Base-by-base conservation (phyloP, 2,329 filamentous ascomycete genomes). In the Trichoderma citrinoviride region DNA sequence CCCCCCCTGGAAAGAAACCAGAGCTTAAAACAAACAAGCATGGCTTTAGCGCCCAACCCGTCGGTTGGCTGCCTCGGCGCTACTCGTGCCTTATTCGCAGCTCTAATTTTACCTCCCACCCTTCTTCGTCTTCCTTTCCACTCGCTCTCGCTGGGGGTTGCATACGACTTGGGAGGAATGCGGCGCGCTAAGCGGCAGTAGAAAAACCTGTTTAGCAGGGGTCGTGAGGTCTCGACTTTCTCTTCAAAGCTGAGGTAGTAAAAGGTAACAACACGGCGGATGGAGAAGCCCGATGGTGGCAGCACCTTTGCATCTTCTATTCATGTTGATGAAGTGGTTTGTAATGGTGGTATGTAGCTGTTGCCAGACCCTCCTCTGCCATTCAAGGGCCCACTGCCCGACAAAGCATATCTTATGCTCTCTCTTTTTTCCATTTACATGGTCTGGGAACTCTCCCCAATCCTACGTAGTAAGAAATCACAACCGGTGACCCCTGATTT, bases 321-420 rank as follows among this genome's bases (percentile, higher is more conserved):
- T 12, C 23, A 43, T 61, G 47, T 23, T 53, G 27, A 43, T 37
- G 37, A 61, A 43, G 12, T 12, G 33, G 33, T 14, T 37, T 1
- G 8, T 37, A 33, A 2, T 33, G 6, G 8, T 33, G 14, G 12
- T 37, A 29, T 5, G 7, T 17, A 61, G n/a, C 57, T 61, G 23
- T 43, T 19, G 57, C 37, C 57, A 44, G 47, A 43, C 17, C 47
- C 14, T 14, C 19, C 47, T 41, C 25, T 56, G 37, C 57, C 57
- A 29, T 25, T 61, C 47, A 44, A 29, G 25, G 17, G 29, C 56
- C 50, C 44, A 19, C 25, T 40, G 19, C 44, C 27, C 29, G 27
- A 7, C 21, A 29, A 46, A 43, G 47, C 12, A 52, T 41, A 21
- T 53, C 5, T n/a, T 74, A 70, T 50, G 74, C 75, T 50, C 23